Evolutionary conservation across 1,284 basidiomycete genomes (phyloP), one percentile per base, ranked within the genome.

Genomic region (Erythrobasidium hasegawianum): DNA sequence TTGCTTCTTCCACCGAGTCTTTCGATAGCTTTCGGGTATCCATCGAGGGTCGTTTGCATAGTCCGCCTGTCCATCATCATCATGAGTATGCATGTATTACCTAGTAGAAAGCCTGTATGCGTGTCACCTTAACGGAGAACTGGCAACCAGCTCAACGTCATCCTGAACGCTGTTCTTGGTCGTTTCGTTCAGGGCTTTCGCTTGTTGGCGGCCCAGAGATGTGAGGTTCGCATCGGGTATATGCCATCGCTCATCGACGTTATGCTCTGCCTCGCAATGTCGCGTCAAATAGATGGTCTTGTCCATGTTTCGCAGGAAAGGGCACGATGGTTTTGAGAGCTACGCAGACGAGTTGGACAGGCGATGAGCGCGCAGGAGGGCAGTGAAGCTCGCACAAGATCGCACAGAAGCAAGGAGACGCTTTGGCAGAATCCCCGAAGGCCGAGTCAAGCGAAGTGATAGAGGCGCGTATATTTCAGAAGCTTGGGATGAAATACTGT

Each of bases 161-260:
- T 71, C 57, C 67, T 78, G 76, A 22, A 77, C 59, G 1, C 58
- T 71, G 52, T 73, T 70, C 53, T 72, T 68, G 8, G 77, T 76
- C 29, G 72, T 24, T 22, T 74, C 67, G 57, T 76, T 59, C 57
- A 79, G 69, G 40, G 72, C 70, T 16, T 56, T 52, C 1, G 74
- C 71, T 66, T 78, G 78, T 22, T 75, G 50, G 22, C 72, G 67
- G 2, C 78, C 78, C 26, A 77, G 71, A 2, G 68, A 56, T 1
- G 78, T 78, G n/a, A 78, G 68, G 1, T 71, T 72, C 1, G 77
- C 75, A 68, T 78, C 78, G 40, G 68, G 70, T 57, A 78, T 76
- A 65, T 50, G 58, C 33, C 14, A 53, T 11, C 18, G n/a, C 24
- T 53, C 50, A 9, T 53, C 50, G 16, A 53, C 50, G 16, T 53